These are phyloP conservation scores for Aspergillus hortae DNA, from an alignment of 2,329 filamentous ascomycete genomes.

Conservation along the genomic window DNA sequence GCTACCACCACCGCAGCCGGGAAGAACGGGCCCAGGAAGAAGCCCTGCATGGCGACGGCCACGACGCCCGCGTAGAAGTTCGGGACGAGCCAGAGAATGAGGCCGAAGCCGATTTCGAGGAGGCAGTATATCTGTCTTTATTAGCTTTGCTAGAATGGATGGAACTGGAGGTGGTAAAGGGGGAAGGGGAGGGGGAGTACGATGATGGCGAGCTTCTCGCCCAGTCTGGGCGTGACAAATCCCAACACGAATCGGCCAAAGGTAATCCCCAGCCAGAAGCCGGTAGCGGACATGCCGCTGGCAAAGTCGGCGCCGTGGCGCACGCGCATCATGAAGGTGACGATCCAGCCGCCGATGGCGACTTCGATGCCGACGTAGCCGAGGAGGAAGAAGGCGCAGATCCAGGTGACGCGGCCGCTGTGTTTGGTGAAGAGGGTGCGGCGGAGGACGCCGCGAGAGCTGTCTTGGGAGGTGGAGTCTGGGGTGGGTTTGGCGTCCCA, in stretches of 20 bases:
- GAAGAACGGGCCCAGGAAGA: constrained; percentile 77
- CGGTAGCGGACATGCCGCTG: constrained; percentile 71
- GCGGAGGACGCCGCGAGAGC: constrained; percentile 2
- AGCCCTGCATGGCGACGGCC: constrained; percentile 68
- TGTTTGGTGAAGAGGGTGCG: constrained; percentile 8
- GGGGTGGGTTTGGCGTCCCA: constrained; percentile 8
- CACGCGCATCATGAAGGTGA: constrained; percentile 80
- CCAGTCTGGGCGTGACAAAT: constrained; percentile 66
- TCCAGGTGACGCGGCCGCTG: constrained; percentile 14
- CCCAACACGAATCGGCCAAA: constrained; percentile 69
- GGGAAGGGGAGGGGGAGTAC: constrained; percentile 13
- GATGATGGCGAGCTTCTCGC: constrained; percentile 64
- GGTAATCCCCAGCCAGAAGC: constrained; percentile 82
- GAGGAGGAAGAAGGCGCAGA: constrained; percentile 62
- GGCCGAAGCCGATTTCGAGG: constrained; percentile 60
- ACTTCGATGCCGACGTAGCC: constrained; percentile 73
- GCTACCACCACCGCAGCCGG: constrained; percentile 69
- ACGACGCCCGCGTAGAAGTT: constrained; percentile 70
- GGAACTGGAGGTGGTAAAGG: no score
- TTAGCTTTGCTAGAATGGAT: not conserved
- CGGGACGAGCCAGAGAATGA: constrained; percentile 79
- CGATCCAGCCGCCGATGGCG: constrained; percentile 74
- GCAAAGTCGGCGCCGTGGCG: constrained; percentile 66
- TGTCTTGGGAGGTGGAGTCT: not conserved
- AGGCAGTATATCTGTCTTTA: constrained; percentile 56